Evolutionary conservation across 2,329 filamentous ascomycete species (phyloP).

Genomic region (Trichoderma hamatum): DNA sequence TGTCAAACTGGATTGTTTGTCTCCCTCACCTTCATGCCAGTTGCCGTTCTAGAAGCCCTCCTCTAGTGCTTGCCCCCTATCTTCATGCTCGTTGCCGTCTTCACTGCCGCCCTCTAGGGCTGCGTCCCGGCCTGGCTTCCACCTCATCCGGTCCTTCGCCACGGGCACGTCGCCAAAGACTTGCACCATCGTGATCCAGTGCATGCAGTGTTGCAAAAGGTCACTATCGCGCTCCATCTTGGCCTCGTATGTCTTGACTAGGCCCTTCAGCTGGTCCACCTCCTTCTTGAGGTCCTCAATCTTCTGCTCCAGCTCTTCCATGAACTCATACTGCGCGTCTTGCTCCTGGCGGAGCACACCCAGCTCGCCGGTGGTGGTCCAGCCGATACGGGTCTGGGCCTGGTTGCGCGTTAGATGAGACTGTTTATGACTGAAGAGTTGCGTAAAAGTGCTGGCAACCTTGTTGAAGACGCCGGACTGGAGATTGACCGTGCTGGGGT

Average conservation of each 20-base stretch:
- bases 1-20: neutral
- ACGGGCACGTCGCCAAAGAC: conserved; percentile 24
- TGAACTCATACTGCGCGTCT: conserved; percentile 12
- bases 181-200: conserved; percentile 26
- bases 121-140: conserved; percentile 9
- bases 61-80: neutral
- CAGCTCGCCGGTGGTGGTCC: conserved; percentile 15
- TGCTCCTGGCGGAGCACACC: neutral
- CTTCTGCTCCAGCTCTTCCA: conserved; percentile 10
- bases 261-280: neutral
- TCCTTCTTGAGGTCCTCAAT: conserved; percentile 19
- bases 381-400: neutral
- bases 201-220: conserved; percentile 21
- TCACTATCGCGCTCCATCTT: neutral
- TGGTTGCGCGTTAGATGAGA: neutral
- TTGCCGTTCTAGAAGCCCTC: neutral
- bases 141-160: conserved; percentile 9
- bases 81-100: neutral
- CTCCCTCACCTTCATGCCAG: neutral
- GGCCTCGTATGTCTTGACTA: conserved; percentile 10
- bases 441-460: conserved; percentile 6
- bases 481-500: neutral
- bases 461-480: conserved; percentile 8
- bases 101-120: neutral
- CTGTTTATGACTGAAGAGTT: conserved; percentile 4